Base-by-base conservation (phyloP, 768 basidiomycete genomes). In the Pholiota molesta region DNA sequence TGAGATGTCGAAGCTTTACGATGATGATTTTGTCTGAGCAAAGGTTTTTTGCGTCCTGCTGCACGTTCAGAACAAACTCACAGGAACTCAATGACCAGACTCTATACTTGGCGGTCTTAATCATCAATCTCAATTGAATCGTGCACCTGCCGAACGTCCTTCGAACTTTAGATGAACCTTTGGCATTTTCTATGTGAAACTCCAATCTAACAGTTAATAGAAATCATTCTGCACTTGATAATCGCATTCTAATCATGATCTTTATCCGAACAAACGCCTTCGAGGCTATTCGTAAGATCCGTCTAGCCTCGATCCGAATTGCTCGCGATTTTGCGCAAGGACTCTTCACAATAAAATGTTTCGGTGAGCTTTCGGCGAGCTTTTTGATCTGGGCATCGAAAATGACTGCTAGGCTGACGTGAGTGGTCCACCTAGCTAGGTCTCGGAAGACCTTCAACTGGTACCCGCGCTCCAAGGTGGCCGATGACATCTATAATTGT, bases 251-350 rank as follows among this genome's bases (percentile, higher is more conserved):
- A 55, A 57, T 42, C 29, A 21, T 59, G 64, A 53, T 63, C 55
- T 29, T 29, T 56, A 63, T 26, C 66, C 62, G 66, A 65, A 63
- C 54, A 67, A 45, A 61, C 31, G 35, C 47, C 51, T 52, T 28
- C 37, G 33, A 61, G 5, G 19, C 52, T 64, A 65, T 67, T 64
- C 35, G 58, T 66, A 65, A 66, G 65, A 68, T 57, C 69, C 67
- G 69, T 28, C 52, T 56, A 35, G 62, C 44, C 60, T 62, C 69
- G 67, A 68, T 70, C 69, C 69, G 69, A 65, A 62, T 57, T 40
- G 37, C 37, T 65, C 67, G 69, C 69, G 65, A 70, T 68, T 66
- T 58, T 62, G 52, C n/a, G 51, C 66, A 58, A 31, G 51, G 58
- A 44, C 28, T 52, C 52, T 51, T 45, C 16, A 52, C 19, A 53